Evolutionary conservation across 306 rosid genomes (phyloP), one percentile per base, ranked within the genome.

Genomic region (Malus sieversii): DNA sequence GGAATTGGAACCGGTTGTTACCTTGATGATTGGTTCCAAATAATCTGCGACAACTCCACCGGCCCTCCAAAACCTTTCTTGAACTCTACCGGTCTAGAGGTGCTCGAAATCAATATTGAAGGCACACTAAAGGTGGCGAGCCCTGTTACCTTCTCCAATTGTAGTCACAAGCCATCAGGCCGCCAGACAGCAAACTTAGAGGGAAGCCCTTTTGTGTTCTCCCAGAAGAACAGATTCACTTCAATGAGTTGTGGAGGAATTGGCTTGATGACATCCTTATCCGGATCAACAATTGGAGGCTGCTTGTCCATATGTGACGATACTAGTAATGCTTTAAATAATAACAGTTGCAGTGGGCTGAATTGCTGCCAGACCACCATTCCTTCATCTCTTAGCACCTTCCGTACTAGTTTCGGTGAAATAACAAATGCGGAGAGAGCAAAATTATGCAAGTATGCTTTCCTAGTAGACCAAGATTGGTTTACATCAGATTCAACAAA

Each of bases 341-440:
- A 14, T 18, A 44, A 16, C 14, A 27, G 25, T 44, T 77, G 80
- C 52, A 42, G 62, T 38, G 75, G 75, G 32, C 46, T 15, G 32
- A 70, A 70, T 25, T 77, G 81, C 40, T 77, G 81, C 59, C 81
- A 77, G 55, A 77, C 81, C 70, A 60, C 52, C 16, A 61, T 77
- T 18, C 40, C 42, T 22, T 2, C 32, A 1, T 2, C 30, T 48
- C 75, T 70, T 42, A 10, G 8, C 3, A 0, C 2, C 9, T 77
- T 66, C 18, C 13, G 1, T 6, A 15, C 66, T 7, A 30, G 18
- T 0, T 75, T 75, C 19, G 53, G 20, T 3, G 18, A 3, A 6
- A 2, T 64, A 18, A 6, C 4, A 30, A 18, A 64, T 1, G 4
- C 4, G 2, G 53, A 30, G 2, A 13, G 40, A n/a, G 27, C 8